A percentile compares a stretch with the other conserved stretches of the same genome.
These are phyloP conservation scores for Basidiobolus heterosporus DNA, from an alignment of 371 early-diverging fungal genomes.

Conservation along the genomic window DNA sequence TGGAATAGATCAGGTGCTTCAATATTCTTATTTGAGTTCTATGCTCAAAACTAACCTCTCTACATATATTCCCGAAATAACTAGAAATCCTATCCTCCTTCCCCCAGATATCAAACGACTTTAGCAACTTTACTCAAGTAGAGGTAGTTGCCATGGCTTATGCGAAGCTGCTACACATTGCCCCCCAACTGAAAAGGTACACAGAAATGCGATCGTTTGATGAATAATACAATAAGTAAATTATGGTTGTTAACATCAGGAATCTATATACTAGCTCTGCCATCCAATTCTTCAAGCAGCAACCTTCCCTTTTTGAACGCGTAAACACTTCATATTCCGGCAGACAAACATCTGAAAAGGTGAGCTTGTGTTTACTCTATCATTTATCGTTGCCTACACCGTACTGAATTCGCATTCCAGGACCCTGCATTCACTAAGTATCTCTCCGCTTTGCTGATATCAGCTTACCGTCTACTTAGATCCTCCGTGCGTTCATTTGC, in stretches of 20 bases:
- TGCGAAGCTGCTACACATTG: constrained; percentile 40
- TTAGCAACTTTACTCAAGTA: constrained; percentile 21
- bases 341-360: not conserved
- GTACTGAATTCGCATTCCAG: constrained; percentile 8
- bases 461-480: constrained; percentile 36
- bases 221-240: not conserved
- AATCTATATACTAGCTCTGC: not conserved
- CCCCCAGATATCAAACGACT: constrained; percentile 2
- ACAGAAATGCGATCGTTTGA: not conserved
- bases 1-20: constrained; percentile 19
- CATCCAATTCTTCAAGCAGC: not conserved
- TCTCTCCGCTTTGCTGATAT: constrained; percentile 19
- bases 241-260: not conserved
- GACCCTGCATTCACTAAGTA: constrained; percentile 4
- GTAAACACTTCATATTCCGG: not conserved
- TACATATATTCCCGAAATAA: not conserved
- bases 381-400: not conserved
- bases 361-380: too few relatives aligned
- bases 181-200: constrained; percentile 59
- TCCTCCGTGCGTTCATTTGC: constrained; percentile 33
- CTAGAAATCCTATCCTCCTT: not conserved
- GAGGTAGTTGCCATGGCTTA: constrained; percentile 41
- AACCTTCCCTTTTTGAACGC: not conserved
- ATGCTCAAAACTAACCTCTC: not conserved
- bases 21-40: not conserved